Evolutionary conservation across 805 yeast genomes (phyloP).

Genomic region (Metschnikowia cerradonensis): DNA sequence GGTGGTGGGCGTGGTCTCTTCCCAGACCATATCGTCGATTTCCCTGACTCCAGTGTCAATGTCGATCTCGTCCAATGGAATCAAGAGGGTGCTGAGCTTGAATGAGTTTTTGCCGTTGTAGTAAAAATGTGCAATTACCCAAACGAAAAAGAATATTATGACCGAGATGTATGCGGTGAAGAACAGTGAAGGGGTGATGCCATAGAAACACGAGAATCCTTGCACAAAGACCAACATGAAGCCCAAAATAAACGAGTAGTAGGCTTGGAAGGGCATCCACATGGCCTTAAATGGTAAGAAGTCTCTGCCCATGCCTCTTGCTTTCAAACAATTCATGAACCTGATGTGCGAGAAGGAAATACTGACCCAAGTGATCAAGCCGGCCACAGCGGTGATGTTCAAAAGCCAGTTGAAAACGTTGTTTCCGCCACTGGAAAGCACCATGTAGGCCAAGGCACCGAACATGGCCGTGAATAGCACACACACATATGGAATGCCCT

Average conservation of each 20-base stretch:
- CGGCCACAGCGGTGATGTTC: constrained; percentile 74
- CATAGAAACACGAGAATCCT: constrained; percentile 64
- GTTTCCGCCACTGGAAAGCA: constrained; percentile 47
- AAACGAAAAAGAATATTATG: constrained; percentile 52
- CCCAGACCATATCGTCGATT: constrained; percentile 57
- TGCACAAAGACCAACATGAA: constrained; percentile 61
- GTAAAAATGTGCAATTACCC: constrained; percentile 51
- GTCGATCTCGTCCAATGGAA: constrained; percentile 59
- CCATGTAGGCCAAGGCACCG: constrained; percentile 63
- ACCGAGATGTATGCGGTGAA: constrained; percentile 71
- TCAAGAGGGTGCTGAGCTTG: constrained; percentile 36
- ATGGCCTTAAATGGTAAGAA: constrained; percentile 70
- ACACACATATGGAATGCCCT: constrained; percentile 60
- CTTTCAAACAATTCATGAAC: constrained; percentile 61
- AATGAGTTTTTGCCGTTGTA: constrained; percentile 41
- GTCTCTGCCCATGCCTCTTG: constrained; percentile 63
- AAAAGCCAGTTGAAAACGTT: constrained; percentile 69
- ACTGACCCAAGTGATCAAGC: constrained; percentile 69
- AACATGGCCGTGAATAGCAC: constrained; percentile 56
- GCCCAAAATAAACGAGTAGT: constrained; percentile 55
- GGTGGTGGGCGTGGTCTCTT: constrained; percentile 41
- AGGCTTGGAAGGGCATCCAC: constrained; percentile 66
- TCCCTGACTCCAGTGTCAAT: constrained; percentile 65
- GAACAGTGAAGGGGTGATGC: constrained; percentile 52
- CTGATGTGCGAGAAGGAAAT: constrained; percentile 63